These are phyloP conservation scores for Phytophthora macrochlamydospora DNA, from an alignment of 352 stramenopile species.

Conservation along the genomic window DNA sequence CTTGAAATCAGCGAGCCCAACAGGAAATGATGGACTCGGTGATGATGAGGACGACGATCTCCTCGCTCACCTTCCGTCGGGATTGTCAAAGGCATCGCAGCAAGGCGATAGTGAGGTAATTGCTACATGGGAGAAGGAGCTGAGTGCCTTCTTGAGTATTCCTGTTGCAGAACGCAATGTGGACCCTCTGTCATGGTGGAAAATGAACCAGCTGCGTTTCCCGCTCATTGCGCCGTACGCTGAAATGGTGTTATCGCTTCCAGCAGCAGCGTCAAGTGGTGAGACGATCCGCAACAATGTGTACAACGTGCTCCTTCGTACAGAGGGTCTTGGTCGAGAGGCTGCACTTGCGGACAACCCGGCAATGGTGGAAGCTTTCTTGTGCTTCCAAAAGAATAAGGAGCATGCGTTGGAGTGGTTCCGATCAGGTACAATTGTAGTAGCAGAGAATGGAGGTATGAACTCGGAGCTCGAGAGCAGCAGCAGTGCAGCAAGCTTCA, in stretches of 20 bases:
- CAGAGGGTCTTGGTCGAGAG: conserved; percentile 49
- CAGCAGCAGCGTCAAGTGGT: conserved; percentile 64
- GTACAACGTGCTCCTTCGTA: conserved; percentile 61
- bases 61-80: conserved; percentile 69
- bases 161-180: conserved; percentile 76
- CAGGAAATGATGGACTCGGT: conserved; percentile 26
- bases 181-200: conserved; percentile 80
- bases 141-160: conserved; percentile 74
- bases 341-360: conserved; percentile 50
- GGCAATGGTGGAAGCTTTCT: conserved; percentile 67
- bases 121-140: conserved; percentile 76
- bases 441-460: conserved; percentile 27
- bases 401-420: conserved; percentile 80
- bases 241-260: conserved; percentile 75
- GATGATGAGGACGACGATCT: conserved; percentile 81
- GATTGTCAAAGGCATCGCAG: conserved; percentile 51
- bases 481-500: conserved; percentile 50
- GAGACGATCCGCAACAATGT: conserved; percentile 56
- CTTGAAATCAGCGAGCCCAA: conserved; percentile 13
- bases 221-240: conserved; percentile 77
- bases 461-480: conserved; percentile 40
- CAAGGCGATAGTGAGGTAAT: conserved; percentile 57
- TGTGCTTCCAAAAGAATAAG: conserved; percentile 88
- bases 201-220: conserved; percentile 79
- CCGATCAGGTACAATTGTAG: conserved; percentile 41